Evolutionary conservation across 2,329 filamentous ascomycete species (phyloP).

Genomic region (Stagonosporopsis chrysanthemi): DNA sequence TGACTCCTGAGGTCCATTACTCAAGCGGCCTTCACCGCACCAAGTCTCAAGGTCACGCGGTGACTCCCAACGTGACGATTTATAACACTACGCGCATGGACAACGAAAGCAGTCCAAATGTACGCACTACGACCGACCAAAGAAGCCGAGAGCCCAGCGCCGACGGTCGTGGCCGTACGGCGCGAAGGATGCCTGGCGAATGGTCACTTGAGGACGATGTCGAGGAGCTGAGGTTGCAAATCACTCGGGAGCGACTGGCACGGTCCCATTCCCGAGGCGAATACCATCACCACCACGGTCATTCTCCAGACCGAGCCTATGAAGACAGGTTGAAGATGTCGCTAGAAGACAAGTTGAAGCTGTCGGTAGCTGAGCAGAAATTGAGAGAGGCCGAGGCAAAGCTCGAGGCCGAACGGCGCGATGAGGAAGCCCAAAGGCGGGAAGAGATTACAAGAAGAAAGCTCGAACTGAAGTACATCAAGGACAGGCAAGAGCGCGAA

Average conservation of each 20-base stretch:
- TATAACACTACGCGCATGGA: slow-evolving; percentile 54
- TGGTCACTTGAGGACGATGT: slow-evolving; percentile 48
- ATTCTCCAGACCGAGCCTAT: slow-evolving; percentile 25
- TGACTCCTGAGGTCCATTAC: slow-evolving; percentile 40
- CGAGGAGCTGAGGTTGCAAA: slow-evolving; percentile 38
- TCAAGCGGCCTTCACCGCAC: slow-evolving; percentile 52
- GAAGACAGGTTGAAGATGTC: no score
- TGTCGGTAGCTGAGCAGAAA: slow-evolving; percentile 45
- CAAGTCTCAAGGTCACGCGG: slow-evolving; percentile 54
- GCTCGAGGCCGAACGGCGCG: slow-evolving; percentile 44
- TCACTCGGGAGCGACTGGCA: slow-evolving; percentile 28
- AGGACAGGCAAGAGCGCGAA: slow-evolving; percentile 43
- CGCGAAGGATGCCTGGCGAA: slow-evolving; percentile 42
- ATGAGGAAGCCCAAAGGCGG: slow-evolving; percentile 43
- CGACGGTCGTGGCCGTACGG: slow-evolving; percentile 39
- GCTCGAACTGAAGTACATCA: slow-evolving; percentile 48
- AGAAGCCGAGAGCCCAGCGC: slow-evolving; percentile 35
- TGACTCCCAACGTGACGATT: slow-evolving; percentile 56
- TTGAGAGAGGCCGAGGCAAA: slow-evolving; percentile 47
- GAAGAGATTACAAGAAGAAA: slow-evolving; percentile 48
- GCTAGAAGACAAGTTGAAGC: slow-evolving; percentile 45
- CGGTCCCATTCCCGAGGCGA: slow-evolving; percentile 39
- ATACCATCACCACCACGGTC: slow-evolving; percentile 30
- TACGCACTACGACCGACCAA: slow-evolving; percentile 42
- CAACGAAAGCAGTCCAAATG: slow-evolving; percentile 44